Evolutionary conservation across 768 basidiomycete genomes (phyloP), one percentile per base, ranked within the genome.

Genomic region (Mycena vitilis): DNA sequence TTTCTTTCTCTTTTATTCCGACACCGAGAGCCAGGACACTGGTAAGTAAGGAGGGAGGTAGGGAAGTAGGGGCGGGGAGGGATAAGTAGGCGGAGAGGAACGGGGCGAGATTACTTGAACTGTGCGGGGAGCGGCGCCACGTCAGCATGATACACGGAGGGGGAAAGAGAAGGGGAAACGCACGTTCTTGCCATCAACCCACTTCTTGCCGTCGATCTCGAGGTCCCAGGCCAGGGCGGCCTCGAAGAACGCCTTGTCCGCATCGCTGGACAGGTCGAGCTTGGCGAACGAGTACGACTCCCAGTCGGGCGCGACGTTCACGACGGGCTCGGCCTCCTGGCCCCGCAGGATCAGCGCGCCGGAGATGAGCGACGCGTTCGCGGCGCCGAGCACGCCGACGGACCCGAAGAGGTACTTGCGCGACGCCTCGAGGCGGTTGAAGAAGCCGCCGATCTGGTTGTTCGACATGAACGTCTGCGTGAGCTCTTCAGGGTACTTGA

Each of bases 371-470:
- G 91, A 94, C 81, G 94, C 84, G 81, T 93, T 93, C 77, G 84
- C 59, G 75, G 82, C 81, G 77, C 98, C 97, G 66, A 96, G 89
- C 23, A 99, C 98, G 78, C 95, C 95, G 53, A 95, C 79, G 51
- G 95, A 96, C 16, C 91, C 97, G 80, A 98, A 98, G 71, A 96
- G 87, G 86, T 98, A 97, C 81, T 98, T 97, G 81, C 97, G 92
- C 25, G 96, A 95, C 12, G 90, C 98, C 84, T 99, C 98, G 11
- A 99, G 90, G 65, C 98, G 95, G 87, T 96, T 94, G 89, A 96
- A 98, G 90, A 97, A 95, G 20, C 97, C 97, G 66, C 89, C 89
- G 76, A 98, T 89, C 81, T 93, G 94, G 87, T 98, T 98, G 69
- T 89, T 88, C 67, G 95, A 96, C 96, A 95, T 98, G 88, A 95